Conservation (phyloP, 768 basidiomycete genomes). For the Lactarius pseudohatsudake region DNA sequence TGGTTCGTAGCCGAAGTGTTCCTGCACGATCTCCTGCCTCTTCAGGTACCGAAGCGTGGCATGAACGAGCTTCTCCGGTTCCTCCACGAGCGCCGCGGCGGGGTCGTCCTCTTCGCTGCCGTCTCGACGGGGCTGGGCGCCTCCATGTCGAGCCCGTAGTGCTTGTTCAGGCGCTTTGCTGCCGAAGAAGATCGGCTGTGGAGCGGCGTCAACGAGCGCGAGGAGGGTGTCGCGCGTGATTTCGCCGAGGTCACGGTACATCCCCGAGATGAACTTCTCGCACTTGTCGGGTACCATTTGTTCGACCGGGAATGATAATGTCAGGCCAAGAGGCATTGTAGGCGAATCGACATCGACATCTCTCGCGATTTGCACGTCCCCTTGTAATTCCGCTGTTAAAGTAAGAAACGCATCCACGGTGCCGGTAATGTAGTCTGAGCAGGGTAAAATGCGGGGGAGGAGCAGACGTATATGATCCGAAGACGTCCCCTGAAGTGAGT, state of each 20-base stretch:
- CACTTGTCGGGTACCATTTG: constrained; percentile 91
- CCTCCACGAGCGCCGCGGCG: constrained; percentile 5
- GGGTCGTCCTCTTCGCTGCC: not conserved
- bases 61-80: constrained; percentile 18
- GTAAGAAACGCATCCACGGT: constrained; percentile 65
- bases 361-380: not conserved
- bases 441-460: not conserved
- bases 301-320: constrained; percentile 97
- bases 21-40: constrained; percentile 55
- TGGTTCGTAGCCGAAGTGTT: constrained; percentile 57
- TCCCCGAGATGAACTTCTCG: constrained; percentile 98
- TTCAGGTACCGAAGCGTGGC: constrained; percentile 43
- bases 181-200: constrained; percentile 70
- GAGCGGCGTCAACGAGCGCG: constrained; percentile 74
- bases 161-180: constrained; percentile 83
- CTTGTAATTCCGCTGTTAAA: constrained; percentile 35
- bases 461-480: not conserved
- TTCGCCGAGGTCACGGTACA: constrained; percentile 87
- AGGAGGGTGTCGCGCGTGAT: constrained; percentile 83
- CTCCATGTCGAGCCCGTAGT: constrained; percentile 93
- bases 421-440: constrained; percentile 91
- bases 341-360: constrained; percentile 39
- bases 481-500: not conserved
- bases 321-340: constrained; percentile 74
- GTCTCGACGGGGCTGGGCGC: constrained; percentile 78